Base-by-base conservation (phyloP, 495 filamentous ascomycete species). In the Aspergillus bridgeri region DNA sequence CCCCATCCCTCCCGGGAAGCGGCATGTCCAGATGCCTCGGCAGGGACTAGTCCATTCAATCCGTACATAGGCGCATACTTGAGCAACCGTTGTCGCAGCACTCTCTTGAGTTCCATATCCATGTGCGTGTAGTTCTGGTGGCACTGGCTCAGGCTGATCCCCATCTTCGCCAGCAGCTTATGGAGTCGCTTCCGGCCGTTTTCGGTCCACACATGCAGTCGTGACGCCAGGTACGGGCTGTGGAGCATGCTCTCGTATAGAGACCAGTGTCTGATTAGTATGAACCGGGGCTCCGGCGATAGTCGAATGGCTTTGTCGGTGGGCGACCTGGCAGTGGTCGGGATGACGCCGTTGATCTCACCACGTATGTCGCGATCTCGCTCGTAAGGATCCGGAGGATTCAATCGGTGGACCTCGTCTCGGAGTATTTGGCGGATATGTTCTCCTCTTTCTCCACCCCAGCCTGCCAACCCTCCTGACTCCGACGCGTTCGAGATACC, bases 241-340 rank as follows among this genome's bases (percentile, higher is more conserved):
- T 98, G 94, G 22, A 98, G 80, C 94, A 98, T 98, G 70, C 91
- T 96, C 61, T 98, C 94, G 69, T 98, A 97, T 4, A 98, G 78
- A 51, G 90, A 94, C 94, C 94, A 98, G 66, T 98, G 94, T 22
- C 94, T 80, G 53, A 98, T 90, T 1, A 98, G 83, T 23, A 98
- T 83, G 62, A 98, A 97, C 53, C 88, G 89, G 33, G 93, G 96
- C 70, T 98, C 94, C 0, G 95, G 94, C 0, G 92, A 96, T 25
- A 98, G 72, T 18, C 92, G 88, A 62, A 98, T 98, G 47, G 90
- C 87, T 20, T 84, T 96, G 69, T 98, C 94, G 48, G 90, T 92
- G 17, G 95, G 91, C 57, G 87, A 92, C 56, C 87, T 79, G 2
- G 92, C 94, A 15, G 90, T 90, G 0, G 91, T 96, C 29, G 89